These are phyloP conservation scores for Ceratocystis ficicola DNA, from an alignment of 2,329 filamentous ascomycete genomes.

Conservation along the genomic window DNA sequence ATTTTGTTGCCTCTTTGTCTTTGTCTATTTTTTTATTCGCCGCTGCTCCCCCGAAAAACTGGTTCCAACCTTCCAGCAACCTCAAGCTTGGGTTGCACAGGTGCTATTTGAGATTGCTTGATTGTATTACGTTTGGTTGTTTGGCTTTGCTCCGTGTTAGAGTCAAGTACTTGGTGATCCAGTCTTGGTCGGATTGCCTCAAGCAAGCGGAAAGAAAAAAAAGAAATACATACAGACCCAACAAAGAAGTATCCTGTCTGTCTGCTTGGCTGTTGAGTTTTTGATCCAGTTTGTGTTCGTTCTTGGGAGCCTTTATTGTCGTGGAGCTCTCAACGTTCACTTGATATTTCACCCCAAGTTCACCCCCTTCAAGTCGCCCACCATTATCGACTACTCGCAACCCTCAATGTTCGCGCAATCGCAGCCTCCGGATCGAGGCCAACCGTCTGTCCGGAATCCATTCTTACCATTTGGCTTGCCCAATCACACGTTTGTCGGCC, in stretches of 20 bases:
- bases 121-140: not conserved
- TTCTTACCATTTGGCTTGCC: constrained; percentile 15
- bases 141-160: not conserved
- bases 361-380: constrained; percentile 15
- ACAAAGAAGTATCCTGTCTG: not conserved
- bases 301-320: not conserved
- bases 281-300: not conserved
- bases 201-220: not conserved
- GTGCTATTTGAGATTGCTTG: constrained; percentile 1
- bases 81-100: constrained; percentile 2
- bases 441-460: constrained; percentile 16
- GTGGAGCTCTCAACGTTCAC: not conserved
- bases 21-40: not conserved
- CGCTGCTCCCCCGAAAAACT: not conserved
- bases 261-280: not conserved
- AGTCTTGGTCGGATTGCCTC: not conserved
- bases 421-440: constrained; percentile 17
- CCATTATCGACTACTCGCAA: constrained; percentile 18
- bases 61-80: not conserved
- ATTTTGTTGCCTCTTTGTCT: not conserved
- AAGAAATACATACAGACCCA: not conserved
- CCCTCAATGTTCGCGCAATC: constrained; percentile 20
- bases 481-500: constrained; percentile 9
- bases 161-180: not conserved
- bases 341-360: not conserved